Percentiles rank a stretch among this genome's conserved stretches.
phyloP scores from a whole-genome alignment of 495 filamentous ascomycete genomes.

The Lichenothelia convexa region DNA sequence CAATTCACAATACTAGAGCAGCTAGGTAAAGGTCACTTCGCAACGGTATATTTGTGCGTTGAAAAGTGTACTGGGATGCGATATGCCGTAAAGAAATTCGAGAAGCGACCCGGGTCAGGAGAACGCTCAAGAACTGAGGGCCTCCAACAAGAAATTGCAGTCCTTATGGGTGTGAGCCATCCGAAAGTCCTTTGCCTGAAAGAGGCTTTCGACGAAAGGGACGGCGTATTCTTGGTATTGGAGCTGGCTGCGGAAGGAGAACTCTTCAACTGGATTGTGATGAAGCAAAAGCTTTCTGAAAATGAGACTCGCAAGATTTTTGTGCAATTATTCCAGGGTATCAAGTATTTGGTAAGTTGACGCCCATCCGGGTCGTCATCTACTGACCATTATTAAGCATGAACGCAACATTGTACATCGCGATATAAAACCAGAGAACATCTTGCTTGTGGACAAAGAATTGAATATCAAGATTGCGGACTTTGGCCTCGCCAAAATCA shows the following conservation, averaged over 20 bases:
- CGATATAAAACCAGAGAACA: constrained; percentile 98
- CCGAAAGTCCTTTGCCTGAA: constrained; percentile 90
- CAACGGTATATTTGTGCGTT: constrained; percentile 79
- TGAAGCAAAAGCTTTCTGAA: constrained; percentile 74
- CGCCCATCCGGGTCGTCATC: neutral
- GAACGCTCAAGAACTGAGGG: constrained; percentile 69
- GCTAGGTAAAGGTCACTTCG: constrained; percentile 93
- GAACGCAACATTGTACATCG: constrained; percentile 95
- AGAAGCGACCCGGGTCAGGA: constrained; percentile 56
- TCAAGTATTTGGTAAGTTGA: constrained; percentile 73
- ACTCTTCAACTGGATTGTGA: constrained; percentile 84
- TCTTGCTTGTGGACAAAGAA: constrained; percentile 67
- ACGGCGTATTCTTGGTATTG: constrained; percentile 79
- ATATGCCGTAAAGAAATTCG: constrained; percentile 90
- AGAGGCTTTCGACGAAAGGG: constrained; percentile 82
- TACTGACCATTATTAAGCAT: constrained; percentile 40
- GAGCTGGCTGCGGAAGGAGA: constrained; percentile 88
- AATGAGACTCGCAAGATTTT: constrained; percentile 72
- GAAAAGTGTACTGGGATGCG: constrained; percentile 66
- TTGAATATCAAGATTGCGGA: constrained; percentile 85
- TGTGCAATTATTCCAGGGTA: constrained; percentile 73
- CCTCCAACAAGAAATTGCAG: constrained; percentile 86
- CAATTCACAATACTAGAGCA: constrained; percentile 72
- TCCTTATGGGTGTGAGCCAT: constrained; percentile 90
- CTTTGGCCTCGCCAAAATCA: constrained; percentile 96